phyloP scores from a whole-genome alignment of 1,284 basidiomycete genomes.

The Singerocomus rubriflavus region DNA sequence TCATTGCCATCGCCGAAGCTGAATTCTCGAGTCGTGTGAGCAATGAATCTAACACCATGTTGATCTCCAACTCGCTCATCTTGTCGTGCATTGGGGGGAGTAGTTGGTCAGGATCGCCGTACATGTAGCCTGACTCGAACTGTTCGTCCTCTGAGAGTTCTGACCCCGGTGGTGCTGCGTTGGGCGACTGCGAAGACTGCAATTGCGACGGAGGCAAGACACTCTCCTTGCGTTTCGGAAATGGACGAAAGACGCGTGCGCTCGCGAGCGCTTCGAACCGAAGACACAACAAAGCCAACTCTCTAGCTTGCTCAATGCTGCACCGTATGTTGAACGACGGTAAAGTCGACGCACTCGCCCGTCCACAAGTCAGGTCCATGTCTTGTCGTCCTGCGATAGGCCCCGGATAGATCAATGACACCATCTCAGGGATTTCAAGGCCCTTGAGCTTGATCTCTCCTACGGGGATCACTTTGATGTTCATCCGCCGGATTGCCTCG shows the following conservation, averaged over 20 bases:
- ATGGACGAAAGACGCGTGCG: constrained; percentile 56
- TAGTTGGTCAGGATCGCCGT: constrained; percentile 63
- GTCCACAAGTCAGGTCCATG: constrained; percentile 48
- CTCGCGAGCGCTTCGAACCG: constrained; percentile 83
- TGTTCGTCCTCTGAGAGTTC: constrained; percentile 33
- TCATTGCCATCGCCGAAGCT: constrained; percentile 53
- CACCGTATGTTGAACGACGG: constrained; percentile 24
- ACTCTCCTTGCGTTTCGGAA: constrained; percentile 46
- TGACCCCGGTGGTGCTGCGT: constrained; percentile 20
- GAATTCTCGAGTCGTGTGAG: constrained; percentile 80
- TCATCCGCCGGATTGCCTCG: constrained; percentile 73
- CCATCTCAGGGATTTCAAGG: constrained; percentile 83
- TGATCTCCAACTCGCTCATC: constrained; percentile 74
- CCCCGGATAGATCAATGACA: constrained; percentile 83
- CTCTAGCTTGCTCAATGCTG: constrained; percentile 75
- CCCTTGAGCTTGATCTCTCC: constrained; percentile 95
- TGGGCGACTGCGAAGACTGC: constrained; percentile 1
- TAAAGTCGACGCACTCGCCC: constrained; percentile 28
- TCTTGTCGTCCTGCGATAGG: constrained; percentile 74
- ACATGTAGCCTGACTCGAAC: constrained; percentile 39
- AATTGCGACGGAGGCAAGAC: constrained; percentile 14
- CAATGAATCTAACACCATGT: constrained; percentile 72
- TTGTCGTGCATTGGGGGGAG: constrained; percentile 73
- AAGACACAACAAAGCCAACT: constrained; percentile 74
- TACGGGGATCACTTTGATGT: constrained; percentile 71